A percentile compares a stretch with the other conserved stretches of the same genome.
Conservation (phyloP, 164 flowering plant species). For the Echeveria elegans region DNA sequence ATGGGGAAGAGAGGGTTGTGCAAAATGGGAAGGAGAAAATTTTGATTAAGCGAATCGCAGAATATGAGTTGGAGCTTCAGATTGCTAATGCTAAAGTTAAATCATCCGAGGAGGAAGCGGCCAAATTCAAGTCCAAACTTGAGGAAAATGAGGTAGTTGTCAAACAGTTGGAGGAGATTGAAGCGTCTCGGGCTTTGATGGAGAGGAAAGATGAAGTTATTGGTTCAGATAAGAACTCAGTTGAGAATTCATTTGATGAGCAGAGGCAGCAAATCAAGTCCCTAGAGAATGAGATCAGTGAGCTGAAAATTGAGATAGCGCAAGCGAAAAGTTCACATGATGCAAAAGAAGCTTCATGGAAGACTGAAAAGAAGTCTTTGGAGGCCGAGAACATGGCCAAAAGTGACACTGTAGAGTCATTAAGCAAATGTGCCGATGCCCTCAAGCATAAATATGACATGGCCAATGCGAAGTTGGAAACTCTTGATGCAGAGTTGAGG, state of each 20-base stretch:
- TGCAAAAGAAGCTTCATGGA: neutral
- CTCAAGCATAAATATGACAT: neutral
- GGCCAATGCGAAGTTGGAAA: neutral
- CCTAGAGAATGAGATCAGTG: neutral
- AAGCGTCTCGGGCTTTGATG: neutral
- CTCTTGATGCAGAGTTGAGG: neutral
- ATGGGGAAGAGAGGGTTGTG: neutral
- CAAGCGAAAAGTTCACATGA: neutral
- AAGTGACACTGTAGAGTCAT: neutral
- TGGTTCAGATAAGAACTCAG: no score
- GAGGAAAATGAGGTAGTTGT: neutral
- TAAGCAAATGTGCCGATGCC: neutral
- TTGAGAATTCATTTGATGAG: neutral
- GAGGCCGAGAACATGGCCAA: neutral
- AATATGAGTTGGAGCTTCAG: neutral
- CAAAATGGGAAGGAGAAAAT: neutral
- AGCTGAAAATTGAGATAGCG: neutral
- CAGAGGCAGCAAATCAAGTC: neutral
- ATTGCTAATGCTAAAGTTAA: neutral
- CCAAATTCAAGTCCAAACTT: neutral
- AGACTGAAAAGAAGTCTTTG: neutral
- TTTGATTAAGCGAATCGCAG: neutral
- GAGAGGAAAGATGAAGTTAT: neutral
- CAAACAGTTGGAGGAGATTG: constrained; percentile 1
- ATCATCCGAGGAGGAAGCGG: neutral